phyloP scores from a whole-genome alignment of 495 filamentous ascomycete genomes.

The Platismatia glauca region DNA sequence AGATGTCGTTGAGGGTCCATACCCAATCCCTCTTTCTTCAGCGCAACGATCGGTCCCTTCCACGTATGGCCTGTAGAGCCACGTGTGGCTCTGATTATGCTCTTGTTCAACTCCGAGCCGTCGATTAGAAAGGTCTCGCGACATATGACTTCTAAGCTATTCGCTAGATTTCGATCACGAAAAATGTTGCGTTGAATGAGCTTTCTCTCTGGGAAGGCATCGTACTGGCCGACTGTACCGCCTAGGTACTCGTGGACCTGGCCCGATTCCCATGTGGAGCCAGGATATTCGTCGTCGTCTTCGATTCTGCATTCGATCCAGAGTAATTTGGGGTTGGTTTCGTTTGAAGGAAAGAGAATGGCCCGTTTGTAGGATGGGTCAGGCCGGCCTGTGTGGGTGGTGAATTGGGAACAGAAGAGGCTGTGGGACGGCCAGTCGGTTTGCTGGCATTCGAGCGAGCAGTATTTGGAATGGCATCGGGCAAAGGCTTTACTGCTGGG shows the following conservation, averaged over 20 bases:
- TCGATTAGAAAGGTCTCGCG: conserved; percentile 22
- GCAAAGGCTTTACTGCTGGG: not conserved
- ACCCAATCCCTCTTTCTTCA: conserved; percentile 1
- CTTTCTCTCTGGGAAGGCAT: not conserved
- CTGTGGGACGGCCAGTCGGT: conserved; percentile 21
- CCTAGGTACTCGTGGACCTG: not conserved
- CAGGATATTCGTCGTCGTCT: not conserved
- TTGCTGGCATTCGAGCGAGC: conserved; percentile 27
- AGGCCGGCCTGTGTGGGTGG: conserved; percentile 12
- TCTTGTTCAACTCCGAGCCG: conserved; percentile 23
- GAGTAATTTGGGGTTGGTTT: not conserved
- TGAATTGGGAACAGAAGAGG: conserved; percentile 16
- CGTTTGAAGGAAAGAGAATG: conserved; percentile 24
- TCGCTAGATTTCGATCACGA: not conserved
- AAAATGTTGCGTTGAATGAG: not conserved
- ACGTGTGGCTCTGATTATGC: conserved; percentile 7
- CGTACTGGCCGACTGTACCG: not conserved
- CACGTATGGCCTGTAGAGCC: conserved; percentile 6
- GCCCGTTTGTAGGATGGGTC: conserved; percentile 20
- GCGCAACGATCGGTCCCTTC: conserved; percentile 23
- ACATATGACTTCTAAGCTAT: conserved; percentile 11
- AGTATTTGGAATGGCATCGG: conserved; percentile 20
- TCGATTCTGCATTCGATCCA: conserved; percentile 5
- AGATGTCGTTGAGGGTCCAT: conserved; percentile 5
- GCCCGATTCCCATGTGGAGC: not conserved